A percentile compares a stretch with the other conserved stretches of the same genome.
Evolutionary conservation across 2,329 filamentous ascomycete genomes (phyloP).

Genomic region (Botryotinia calthae): DNA sequence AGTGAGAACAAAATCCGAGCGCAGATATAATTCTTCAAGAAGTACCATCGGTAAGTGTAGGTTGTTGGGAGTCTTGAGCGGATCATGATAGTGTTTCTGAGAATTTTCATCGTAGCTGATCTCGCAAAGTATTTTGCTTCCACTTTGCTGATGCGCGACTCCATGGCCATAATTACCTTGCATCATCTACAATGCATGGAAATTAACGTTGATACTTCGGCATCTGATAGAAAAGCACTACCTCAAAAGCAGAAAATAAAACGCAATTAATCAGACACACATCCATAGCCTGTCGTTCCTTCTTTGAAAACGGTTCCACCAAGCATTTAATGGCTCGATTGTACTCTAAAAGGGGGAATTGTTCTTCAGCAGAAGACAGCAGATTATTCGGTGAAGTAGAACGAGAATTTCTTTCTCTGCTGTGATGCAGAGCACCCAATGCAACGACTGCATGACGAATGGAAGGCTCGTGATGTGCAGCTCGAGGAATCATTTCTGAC

Average conservation of each 20-base stretch:
- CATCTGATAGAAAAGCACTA: not conserved
- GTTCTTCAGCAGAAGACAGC: not conserved
- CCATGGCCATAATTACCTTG: slow-evolving; percentile 28
- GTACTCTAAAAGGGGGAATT: slow-evolving; percentile 9
- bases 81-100: slow-evolving; percentile 18
- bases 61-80: slow-evolving; percentile 9
- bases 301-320: not conserved
- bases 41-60: slow-evolving; percentile 26
- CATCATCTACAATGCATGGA: slow-evolving; percentile 23
- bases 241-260: slow-evolving; percentile 13
- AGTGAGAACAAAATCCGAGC: slow-evolving; percentile 23
- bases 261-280: slow-evolving; percentile 12
- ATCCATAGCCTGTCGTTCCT: slow-evolving; percentile 7
- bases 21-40: slow-evolving; percentile 27
- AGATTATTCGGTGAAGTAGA: not conserved
- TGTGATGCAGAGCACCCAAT: slow-evolving; percentile 2
- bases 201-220: not conserved
- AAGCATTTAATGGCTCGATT: not conserved
- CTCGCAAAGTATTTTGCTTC: slow-evolving; percentile 28
- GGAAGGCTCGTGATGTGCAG: slow-evolving; percentile 3
- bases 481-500: not conserved
- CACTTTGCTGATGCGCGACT: slow-evolving; percentile 22
- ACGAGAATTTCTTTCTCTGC: not conserved
- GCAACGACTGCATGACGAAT: slow-evolving; percentile 7
- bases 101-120: slow-evolving; percentile 23